These are phyloP conservation scores for Fusarium mangiferae DNA, from an alignment of 2,329 filamentous ascomycete genomes.

Conservation along the genomic window DNA sequence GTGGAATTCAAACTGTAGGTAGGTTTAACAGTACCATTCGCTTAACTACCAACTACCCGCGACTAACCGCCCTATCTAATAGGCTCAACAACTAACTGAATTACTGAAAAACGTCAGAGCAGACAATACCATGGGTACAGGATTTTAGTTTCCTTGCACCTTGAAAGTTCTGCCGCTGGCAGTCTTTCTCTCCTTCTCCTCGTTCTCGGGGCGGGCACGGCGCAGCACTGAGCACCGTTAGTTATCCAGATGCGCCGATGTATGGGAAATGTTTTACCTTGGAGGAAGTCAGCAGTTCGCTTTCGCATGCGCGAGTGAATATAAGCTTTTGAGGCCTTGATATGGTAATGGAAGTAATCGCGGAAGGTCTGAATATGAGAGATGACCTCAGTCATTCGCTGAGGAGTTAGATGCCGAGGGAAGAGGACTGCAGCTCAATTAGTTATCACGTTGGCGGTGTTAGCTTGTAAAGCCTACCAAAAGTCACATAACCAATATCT, in stretches of 20 bases:
- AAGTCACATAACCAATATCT: slow-evolving; percentile 97
- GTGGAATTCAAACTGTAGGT: slow-evolving; percentile 14
- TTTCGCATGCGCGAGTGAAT: slow-evolving; percentile 99
- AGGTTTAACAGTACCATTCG: slow-evolving; percentile 40
- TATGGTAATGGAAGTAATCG: slow-evolving; percentile 99
- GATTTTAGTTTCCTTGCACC: slow-evolving; percentile 53
- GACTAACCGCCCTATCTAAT: slow-evolving; percentile 17
- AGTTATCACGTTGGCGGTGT: slow-evolving; percentile 19
- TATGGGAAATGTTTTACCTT: slow-evolving; percentile 73
- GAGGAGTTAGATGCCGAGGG: slow-evolving; percentile 89
- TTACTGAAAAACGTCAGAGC: slow-evolving; percentile 17
- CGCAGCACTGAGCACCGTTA: slow-evolving; percentile 76
- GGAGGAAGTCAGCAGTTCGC: slow-evolving; percentile 96
- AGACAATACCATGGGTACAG: slow-evolving; percentile 15
- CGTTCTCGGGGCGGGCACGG: slow-evolving; percentile 91
- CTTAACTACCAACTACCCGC: slow-evolving; percentile 32
- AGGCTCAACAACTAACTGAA: neutral
- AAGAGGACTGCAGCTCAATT: slow-evolving; percentile 76
- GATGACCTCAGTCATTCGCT: slow-evolving; percentile 93
- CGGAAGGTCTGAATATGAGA: slow-evolving; percentile 99
- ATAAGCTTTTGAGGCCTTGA: slow-evolving; percentile 99
- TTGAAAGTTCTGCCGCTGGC: slow-evolving; percentile 95
- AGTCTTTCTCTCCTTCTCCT: slow-evolving; percentile 98
- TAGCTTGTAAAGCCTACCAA: slow-evolving; percentile 69
- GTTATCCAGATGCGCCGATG: slow-evolving; percentile 35